Evolutionary conservation across 192 early-diverging fungal genomes (phyloP).

Genomic region (Rhizophagus clarus): DNA sequence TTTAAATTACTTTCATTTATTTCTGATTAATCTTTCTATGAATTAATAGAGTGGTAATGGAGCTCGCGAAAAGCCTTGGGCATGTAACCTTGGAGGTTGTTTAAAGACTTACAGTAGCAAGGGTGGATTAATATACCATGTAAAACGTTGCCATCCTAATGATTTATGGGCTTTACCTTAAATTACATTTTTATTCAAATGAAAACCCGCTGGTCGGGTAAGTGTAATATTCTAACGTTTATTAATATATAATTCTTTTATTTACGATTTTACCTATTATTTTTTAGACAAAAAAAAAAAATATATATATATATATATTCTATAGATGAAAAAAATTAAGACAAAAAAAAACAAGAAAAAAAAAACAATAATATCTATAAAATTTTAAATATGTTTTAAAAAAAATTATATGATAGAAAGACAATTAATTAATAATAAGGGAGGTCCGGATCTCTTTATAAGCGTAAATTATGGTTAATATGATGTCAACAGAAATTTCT

Average conservation of each 20-base stretch:
- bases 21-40: background rate
- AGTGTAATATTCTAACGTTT: background rate
- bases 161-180: constrained; percentile 24
- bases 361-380: background rate
- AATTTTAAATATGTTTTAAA: background rate
- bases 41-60: background rate
- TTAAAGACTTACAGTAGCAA: constrained; percentile 44
- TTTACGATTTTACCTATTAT: background rate
- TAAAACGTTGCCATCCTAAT: constrained; percentile 32
- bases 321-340: background rate
- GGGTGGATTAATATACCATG: constrained; percentile 46
- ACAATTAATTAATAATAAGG: background rate
- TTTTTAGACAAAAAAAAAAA: background rate
- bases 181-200: background rate
- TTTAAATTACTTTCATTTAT: background rate
- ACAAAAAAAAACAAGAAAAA: background rate
- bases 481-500: background rate
- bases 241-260: background rate
- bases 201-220: background rate
- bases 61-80: constrained; percentile 35
- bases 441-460: background rate
- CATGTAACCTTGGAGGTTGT: constrained; percentile 41
- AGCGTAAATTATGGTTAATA: background rate
- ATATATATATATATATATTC: background rate
- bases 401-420: background rate